Percentiles rank a stretch among this genome's conserved stretches.
Evolutionary conservation across 495 filamentous ascomycete genomes (phyloP).

Genomic region (Hypomontagnella monticulosa): DNA sequence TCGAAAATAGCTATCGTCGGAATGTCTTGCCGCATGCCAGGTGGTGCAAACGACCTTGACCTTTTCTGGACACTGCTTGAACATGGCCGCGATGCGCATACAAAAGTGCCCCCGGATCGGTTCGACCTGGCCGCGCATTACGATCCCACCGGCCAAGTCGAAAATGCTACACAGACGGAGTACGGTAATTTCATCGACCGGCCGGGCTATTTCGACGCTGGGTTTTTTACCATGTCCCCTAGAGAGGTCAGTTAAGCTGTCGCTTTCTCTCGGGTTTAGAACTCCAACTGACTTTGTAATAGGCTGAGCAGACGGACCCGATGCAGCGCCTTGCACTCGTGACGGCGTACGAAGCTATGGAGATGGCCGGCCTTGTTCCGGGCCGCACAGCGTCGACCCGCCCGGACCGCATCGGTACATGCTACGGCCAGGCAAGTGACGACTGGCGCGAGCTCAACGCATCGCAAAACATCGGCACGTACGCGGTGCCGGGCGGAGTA

Average conservation of each 20-base stretch:
- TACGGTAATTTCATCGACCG: conserved; percentile 83
- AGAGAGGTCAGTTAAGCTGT: too few species aligned
- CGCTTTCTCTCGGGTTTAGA: too few species aligned
- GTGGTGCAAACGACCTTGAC: conserved; percentile 62
- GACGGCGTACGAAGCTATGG: conserved; percentile 84
- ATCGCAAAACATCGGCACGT: conserved; percentile 80
- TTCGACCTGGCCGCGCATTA: conserved; percentile 77
- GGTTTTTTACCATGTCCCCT: conserved; percentile 66
- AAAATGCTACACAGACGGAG: conserved; percentile 74
- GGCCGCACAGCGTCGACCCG: conserved; percentile 65
- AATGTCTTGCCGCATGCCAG: conserved; percentile 71
- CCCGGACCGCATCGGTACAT: conserved; percentile 79
- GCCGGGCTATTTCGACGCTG: conserved; percentile 74
- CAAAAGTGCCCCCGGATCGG: conserved; percentile 68
- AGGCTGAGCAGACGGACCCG: conserved; percentile 82
- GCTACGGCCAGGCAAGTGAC: conserved; percentile 83
- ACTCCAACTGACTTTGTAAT: conserved; percentile 74
- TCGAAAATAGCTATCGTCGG: conserved; percentile 69
- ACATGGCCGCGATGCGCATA: conserved; percentile 62
- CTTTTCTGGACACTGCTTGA: conserved; percentile 71
- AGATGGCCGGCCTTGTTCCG: conserved; percentile 81
- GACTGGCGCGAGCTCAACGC: conserved; percentile 81
- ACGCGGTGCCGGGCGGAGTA: conserved; percentile 80
- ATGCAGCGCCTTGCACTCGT: conserved; percentile 78
- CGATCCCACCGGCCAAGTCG: conserved; percentile 71